Base-by-base conservation (phyloP, 192 early-diverging fungal genomes). In the Coemansia umbellata region DNA sequence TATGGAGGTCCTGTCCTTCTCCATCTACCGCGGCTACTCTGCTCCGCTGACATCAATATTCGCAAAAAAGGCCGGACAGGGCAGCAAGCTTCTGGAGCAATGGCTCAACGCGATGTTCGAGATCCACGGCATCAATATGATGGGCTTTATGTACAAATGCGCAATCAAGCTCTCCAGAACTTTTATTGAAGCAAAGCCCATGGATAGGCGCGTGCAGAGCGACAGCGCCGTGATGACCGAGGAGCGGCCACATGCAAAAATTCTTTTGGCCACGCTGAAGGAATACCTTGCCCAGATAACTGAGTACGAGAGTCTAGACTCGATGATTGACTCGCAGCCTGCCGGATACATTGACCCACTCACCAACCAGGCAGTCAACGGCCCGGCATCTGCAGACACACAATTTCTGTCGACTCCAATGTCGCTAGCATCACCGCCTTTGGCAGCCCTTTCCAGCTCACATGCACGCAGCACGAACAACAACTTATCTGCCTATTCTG, bases 81-180 rank as follows among this genome's bases (percentile, higher is more conserved):
- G 47, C 5, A 56, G 42, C 53, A 71, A 60, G 30, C 47, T 60
- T 19, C 49, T 71, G 5, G 61, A 71, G 37, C 62, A 64, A 35
- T 71, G 69, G 69, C 47, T 60, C 2, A 45, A 37, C 8, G 52
- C 53, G 3, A 71, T 71, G 69, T 56, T 71, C 33, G 40, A 50
- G n/a, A 32, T 36, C 3, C 69, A 71, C 27, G 39, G 33, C 10
- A 14, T 23, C 15, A 40, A 47, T 2, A 64, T 71, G 61, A 47
- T 62, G 0, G 9, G 37, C 4, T 71, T 64, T 18, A 30, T 71
- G n/a, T 39, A 26, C 7, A 10, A 26, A 4, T 71, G 69, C 32
- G 47, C 52, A 8, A 5, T 14, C 3, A 35, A 23, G 10, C 37
- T 71, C 14, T 56, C 61, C 5, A 24, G 44, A 1, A 31, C 56